Evolutionary conservation across 2,329 filamentous ascomycete species (phyloP), one percentile per base, ranked within the genome.

Genomic region (Beauveria asiatica): DNA sequence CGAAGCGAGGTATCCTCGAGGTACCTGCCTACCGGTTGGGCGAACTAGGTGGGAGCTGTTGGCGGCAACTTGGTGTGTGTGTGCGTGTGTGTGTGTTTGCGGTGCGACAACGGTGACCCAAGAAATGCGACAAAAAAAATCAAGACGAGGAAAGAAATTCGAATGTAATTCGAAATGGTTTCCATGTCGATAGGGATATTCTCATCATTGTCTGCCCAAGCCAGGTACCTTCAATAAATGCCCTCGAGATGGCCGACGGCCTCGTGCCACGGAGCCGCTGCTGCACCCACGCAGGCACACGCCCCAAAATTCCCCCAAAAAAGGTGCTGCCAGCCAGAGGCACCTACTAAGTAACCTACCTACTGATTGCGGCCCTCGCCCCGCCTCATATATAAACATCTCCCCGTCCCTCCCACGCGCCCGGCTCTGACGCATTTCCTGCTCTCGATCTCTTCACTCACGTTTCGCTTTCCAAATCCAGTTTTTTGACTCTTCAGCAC

Each of bases 331-430:
- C 46, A 25, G 41, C 59, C 52, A 54, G 59, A n/a, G n/a, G n/a
- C n/a, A n/a, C n/a, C n/a, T n/a, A n/a, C 50, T 27, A 33, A n/a
- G n/a, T n/a, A n/a, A n/a, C 21, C 19, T 19, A 30, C 27, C 54
- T 80, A 82, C 78, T 82, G 80, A 82, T 83, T 82, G 80, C 76
- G 77, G 72, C 76, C 73, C 75, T 76, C 72, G 74, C 75, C 75
- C 77, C 76, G 79, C 80, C 78, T 75, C 75, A 76, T 78, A 84
- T 84, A 84, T 83, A 84, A 84, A 82, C 78, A 80, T 42, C 74
- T 72, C 73, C 57, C 77, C 71, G 61, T 71, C 72, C 76, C 76
- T 75, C 74, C 78, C 75, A 70, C 80, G 79, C 79, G 78, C 78
- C 78, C 80, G 75, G 75, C 75, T 72, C 71, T 70, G 73, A 73